These are phyloP conservation scores for Salvia rosmarinus DNA, from an alignment of 257 asterid species.

Conservation along the genomic window DNA sequence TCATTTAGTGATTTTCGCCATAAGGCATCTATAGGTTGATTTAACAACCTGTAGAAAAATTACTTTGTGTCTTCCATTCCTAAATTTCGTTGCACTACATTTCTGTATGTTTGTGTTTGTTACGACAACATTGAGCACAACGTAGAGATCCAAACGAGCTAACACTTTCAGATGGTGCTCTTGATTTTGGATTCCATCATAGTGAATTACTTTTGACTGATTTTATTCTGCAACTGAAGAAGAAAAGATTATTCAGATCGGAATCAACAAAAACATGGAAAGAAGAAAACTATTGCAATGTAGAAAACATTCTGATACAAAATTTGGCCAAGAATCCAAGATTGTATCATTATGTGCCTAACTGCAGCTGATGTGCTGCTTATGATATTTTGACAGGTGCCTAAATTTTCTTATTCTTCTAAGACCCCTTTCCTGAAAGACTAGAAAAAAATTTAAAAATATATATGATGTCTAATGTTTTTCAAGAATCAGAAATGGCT, in stretches of 20 bases:
- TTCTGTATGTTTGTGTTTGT: too few relatives aligned
- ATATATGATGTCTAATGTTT: conserved; percentile 2
- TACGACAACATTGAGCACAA: too few relatives aligned
- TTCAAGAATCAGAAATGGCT: not conserved
- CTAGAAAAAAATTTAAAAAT: too few relatives aligned
- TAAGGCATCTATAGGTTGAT: too few relatives aligned
- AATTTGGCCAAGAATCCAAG: not conserved
- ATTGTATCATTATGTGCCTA: not conserved
- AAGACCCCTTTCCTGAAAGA: not conserved
- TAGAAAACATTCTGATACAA: conserved; percentile 9
- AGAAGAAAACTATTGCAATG: not conserved
- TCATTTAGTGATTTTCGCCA: too few relatives aligned
- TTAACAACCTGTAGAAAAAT: too few relatives aligned
- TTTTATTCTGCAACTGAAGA: not conserved
- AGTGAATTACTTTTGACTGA: not conserved
- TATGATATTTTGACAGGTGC: not conserved
- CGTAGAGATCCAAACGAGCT: too few relatives aligned
- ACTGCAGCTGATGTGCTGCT: conserved; percentile 23
- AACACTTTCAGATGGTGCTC: too few relatives aligned
- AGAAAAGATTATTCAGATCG: not conserved
- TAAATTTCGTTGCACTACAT: too few relatives aligned
- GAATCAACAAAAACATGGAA: not conserved
- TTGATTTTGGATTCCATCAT: too few relatives aligned
- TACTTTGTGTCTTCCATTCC: too few relatives aligned
- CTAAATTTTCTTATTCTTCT: conserved; percentile 20